phyloP scores from a whole-genome alignment of 805 yeast genomes.

The Lachancea kluyveri region DNA sequence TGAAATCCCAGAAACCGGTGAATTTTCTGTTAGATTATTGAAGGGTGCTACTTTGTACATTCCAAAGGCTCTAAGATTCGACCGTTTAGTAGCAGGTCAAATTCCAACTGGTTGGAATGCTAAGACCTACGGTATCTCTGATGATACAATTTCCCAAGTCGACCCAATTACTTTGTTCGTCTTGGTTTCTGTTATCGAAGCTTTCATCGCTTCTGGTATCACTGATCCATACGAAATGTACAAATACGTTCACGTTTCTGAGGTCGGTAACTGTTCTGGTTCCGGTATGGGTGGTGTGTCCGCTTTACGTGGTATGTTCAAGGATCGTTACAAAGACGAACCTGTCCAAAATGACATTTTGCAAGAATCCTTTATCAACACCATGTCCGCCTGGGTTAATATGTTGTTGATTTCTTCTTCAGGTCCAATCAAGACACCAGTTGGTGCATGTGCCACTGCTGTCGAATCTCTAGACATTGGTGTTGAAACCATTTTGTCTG shows the following conservation, averaged over 20 bases:
- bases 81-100: slow-evolving; percentile 71
- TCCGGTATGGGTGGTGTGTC: slow-evolving; percentile 99
- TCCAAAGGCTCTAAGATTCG: slow-evolving; percentile 71
- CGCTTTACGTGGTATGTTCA: slow-evolving; percentile 97
- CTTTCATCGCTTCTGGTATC: slow-evolving; percentile 87
- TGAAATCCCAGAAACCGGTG: slow-evolving; percentile 84
- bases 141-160: slow-evolving; percentile 88
- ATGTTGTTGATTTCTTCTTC: slow-evolving; percentile 95
- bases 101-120: slow-evolving; percentile 99
- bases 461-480: slow-evolving; percentile 96
- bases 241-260: slow-evolving; percentile 96
- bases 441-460: slow-evolving; percentile 99
- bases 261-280: slow-evolving; percentile 98
- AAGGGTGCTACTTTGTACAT: slow-evolving; percentile 88
- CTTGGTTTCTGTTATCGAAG: slow-evolving; percentile 91
- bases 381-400: slow-evolving; percentile 99
- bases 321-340: slow-evolving; percentile 83
- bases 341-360: slow-evolving; percentile 96
- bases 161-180: slow-evolving; percentile 93
- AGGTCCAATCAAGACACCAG: slow-evolving; percentile 99
- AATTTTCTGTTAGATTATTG: slow-evolving; percentile 81
- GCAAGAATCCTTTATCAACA: slow-evolving; percentile 97
- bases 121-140: slow-evolving; percentile 87
- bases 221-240: slow-evolving; percentile 98
- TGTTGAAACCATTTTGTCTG: slow-evolving; percentile 85